phyloP scores from a whole-genome alignment of 768 basidiomycete species.

The Phylloporus rhodoxanthus region DNA sequence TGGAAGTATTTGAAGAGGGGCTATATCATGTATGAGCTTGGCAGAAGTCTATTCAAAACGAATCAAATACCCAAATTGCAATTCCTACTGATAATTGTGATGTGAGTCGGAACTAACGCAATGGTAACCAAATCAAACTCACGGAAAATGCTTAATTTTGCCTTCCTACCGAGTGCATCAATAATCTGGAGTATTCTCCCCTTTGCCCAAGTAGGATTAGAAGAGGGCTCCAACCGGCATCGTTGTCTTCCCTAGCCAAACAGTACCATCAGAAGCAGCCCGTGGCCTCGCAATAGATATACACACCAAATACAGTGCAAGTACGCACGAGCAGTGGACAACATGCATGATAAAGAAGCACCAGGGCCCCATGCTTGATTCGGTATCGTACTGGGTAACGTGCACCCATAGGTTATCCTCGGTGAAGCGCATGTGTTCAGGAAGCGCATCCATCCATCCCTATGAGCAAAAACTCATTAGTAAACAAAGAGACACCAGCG shows the following conservation, averaged over 20 bases:
- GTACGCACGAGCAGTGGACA: slow-evolving; percentile 60
- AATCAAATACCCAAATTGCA: slow-evolving; percentile 52
- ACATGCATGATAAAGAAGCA: slow-evolving; percentile 74
- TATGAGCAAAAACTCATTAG: slow-evolving; percentile 23
- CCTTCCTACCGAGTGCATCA: slow-evolving; percentile 36
- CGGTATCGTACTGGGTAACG: slow-evolving; percentile 72
- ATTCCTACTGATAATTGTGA: slow-evolving; percentile 46
- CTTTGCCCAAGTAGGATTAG: slow-evolving; percentile 31
- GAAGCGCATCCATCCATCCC: slow-evolving; percentile 65
- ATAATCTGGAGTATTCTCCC: slow-evolving; percentile 38
- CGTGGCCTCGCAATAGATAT: neutral
- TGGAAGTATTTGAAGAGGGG: slow-evolving; percentile 61
- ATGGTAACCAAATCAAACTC: slow-evolving; percentile 33
- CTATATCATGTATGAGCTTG: slow-evolving; percentile 33
- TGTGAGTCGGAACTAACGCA: slow-evolving; percentile 10
- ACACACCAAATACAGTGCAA: slow-evolving; percentile 61
- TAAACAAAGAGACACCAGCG: neutral
- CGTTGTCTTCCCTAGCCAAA: slow-evolving; percentile 28
- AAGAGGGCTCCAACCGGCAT: slow-evolving; percentile 22
- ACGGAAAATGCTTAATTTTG: slow-evolving; percentile 42
- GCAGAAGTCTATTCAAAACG: slow-evolving; percentile 21
- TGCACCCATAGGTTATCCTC: slow-evolving; percentile 65
- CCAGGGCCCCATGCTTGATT: slow-evolving; percentile 75
- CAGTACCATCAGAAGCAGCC: neutral
- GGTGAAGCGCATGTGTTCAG: slow-evolving; percentile 65